Percentiles rank a stretch among this genome's conserved stretches.
Evolutionary conservation across 192 early-diverging fungal genomes (phyloP).

Genomic region (Linnemannia schmuckeri): DNA sequence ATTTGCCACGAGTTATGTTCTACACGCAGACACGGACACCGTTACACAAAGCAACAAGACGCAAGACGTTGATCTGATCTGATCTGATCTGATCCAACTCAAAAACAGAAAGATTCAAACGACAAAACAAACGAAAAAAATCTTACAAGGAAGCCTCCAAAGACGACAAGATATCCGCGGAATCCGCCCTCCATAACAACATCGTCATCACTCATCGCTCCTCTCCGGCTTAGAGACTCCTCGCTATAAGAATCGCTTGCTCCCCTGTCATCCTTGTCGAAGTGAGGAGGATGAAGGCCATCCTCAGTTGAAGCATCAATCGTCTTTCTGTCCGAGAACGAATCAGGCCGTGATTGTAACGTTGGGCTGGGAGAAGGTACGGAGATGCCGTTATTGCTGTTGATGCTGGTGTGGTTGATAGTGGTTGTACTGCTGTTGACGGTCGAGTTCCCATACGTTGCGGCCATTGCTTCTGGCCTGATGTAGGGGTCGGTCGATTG

Average conservation of each 20-base stretch:
- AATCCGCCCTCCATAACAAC: constrained; percentile 46
- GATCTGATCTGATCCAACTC: neutral
- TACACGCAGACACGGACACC: neutral
- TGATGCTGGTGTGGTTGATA: neutral
- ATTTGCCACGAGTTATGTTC: neutral
- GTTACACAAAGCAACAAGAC: constrained; percentile 7
- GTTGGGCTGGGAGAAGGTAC: neutral
- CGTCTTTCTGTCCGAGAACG: neutral
- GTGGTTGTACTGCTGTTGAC: constrained; percentile 25
- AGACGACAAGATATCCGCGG: constrained; percentile 38
- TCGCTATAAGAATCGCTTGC: neutral
- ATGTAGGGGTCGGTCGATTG: neutral
- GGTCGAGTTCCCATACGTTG: neutral
- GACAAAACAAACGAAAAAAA: neutral
- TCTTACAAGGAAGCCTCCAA: constrained; percentile 51
- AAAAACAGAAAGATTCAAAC: too few relatives aligned
- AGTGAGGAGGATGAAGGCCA: neutral
- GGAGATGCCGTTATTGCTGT: neutral
- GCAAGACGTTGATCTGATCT: neutral
- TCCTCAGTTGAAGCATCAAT: neutral
- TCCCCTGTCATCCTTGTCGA: neutral
- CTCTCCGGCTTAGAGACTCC: neutral
- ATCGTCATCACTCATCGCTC: constrained; percentile 4
- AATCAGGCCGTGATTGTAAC: neutral
- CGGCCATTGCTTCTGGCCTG: neutral